Conservation (phyloP, 1,284 basidiomycete genomes). For the Neotropicomus parvogracilis region DNA sequence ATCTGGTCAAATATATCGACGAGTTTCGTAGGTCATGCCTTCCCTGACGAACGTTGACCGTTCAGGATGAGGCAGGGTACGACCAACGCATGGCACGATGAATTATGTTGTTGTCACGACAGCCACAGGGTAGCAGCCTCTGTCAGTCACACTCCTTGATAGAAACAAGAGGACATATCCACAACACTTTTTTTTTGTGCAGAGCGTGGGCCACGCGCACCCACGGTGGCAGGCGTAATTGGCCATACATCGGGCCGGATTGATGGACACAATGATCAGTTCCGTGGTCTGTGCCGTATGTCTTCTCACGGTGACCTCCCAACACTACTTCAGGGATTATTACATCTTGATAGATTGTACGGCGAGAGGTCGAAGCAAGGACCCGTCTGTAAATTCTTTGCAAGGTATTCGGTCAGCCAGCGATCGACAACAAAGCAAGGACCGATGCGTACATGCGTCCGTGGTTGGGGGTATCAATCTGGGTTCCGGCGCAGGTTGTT, state of each 20-base stretch:
- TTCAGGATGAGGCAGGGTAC: too few species aligned
- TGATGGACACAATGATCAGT: conserved; percentile 9
- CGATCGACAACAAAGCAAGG: background rate
- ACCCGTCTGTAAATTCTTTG: conserved; percentile 21
- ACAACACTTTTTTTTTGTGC: too few species aligned
- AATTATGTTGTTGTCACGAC: too few species aligned
- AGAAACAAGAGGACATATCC: too few species aligned
- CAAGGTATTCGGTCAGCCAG: conserved; percentile 4
- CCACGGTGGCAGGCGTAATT: conserved; percentile 6
- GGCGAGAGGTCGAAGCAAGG: conserved; percentile 3
- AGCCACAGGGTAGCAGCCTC: too few species aligned
- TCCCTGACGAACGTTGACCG: too few species aligned
- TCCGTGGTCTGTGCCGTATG: conserved; percentile 2
- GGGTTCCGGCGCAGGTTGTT: conserved; percentile 7
- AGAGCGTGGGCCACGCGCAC: conserved; percentile 1
- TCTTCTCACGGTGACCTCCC: background rate
- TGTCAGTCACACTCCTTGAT: too few species aligned
- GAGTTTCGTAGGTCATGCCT: too few species aligned
- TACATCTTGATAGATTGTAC: conserved; percentile 19
- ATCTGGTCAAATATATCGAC: too few species aligned
- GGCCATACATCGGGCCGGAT: conserved; percentile 9
- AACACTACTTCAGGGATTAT: conserved; percentile 7
- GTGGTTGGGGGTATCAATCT: conserved; percentile 14
- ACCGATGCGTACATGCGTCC: conserved; percentile 19
- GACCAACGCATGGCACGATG: too few species aligned